Evolutionary conservation across 106 monocot genomes (phyloP), one percentile per base, ranked within the genome.

Genomic region (Allium fistulosum): DNA sequence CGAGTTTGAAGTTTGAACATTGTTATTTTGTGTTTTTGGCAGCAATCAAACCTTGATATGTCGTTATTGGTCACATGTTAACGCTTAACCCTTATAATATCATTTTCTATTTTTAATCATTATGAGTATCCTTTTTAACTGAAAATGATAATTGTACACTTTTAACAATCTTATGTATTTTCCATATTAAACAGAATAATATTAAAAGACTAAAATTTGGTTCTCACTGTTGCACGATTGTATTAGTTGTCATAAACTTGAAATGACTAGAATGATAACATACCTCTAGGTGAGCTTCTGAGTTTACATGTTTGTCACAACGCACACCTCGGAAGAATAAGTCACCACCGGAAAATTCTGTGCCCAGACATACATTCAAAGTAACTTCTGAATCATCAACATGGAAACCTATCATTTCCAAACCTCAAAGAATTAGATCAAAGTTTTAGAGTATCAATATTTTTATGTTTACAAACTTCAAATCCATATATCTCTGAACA

Each of bases 371-470:
- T 16, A 97, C 92, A 83, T 97, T 89, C 50, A 97, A 72, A 57
- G 97, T 92, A 65, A 97, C 87, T 79, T 97, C 97, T n/a, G 97
- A 92, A 71, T 97, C 97, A 75, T 97, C 97, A 10, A 97, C 97
- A 81, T 97, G 97, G 67, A 89, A 97, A 74, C 89, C 97, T 97
- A 67, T 37, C 73, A 81, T 18, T 15, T 57, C 15, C 28, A 69
- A 46, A 57, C 45, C 46, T 53, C 15, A 68, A 69, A n/a, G 56
- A 57, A 56, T 69, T 56, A 69, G 56, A 56, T 46, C 9, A 9
- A 14, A 58, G 11, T 46, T 22, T 26, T 56, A 18, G 68, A 61
- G 28, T 67, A 1, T 26, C 12, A 49, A 5, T 14, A 67, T 22
- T 65, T 65, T 49, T 50, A n/a, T 17, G 15, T 50, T 45, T 49